Evolutionary conservation across 495 filamentous ascomycete species (phyloP).

Genomic region (Talaromyces borbonicus): DNA sequence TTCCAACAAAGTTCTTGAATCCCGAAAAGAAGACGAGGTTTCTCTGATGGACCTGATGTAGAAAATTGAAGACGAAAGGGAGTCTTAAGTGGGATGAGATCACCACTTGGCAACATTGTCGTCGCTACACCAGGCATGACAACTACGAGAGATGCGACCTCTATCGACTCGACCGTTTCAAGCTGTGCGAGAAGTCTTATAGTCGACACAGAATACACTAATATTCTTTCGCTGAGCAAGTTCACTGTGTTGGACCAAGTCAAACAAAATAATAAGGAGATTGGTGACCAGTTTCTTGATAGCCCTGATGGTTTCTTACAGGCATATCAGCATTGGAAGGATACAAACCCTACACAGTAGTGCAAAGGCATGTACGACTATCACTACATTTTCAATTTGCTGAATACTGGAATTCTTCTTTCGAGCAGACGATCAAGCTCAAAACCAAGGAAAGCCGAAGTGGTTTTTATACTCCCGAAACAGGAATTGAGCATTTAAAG

Average conservation of each 20-base stretch:
- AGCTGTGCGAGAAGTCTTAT: slow-evolving; percentile 1
- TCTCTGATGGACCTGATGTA: no score
- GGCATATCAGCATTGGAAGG: slow-evolving; percentile 3
- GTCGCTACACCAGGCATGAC: no score
- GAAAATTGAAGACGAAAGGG: no score
- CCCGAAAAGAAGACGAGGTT: no score
- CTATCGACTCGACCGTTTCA: no score
- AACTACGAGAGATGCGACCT: no score
- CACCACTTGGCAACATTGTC: no score
- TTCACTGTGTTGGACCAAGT: slow-evolving; percentile 4
- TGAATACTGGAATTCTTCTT: slow-evolving; percentile 4
- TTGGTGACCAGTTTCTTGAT: slow-evolving; percentile 3
- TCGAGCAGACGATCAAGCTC: slow-evolving; percentile 5
- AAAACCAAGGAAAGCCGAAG: slow-evolving; percentile 3
- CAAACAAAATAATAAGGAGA: slow-evolving; percentile 4
- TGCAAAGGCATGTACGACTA: not conserved
- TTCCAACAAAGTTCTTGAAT: no score
- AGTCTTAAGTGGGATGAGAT: no score
- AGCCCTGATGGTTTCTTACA: slow-evolving; percentile 5
- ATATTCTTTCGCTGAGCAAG: slow-evolving; percentile 5
- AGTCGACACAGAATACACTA: slow-evolving; percentile 1
- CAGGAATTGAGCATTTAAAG: not conserved
- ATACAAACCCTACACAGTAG: slow-evolving; percentile 1
- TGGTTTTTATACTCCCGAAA: not conserved
- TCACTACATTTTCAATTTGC: slow-evolving; percentile 1